Evolutionary conservation across 371 early-diverging fungal species (phyloP).

Genomic region (Mortierella sp.): DNA sequence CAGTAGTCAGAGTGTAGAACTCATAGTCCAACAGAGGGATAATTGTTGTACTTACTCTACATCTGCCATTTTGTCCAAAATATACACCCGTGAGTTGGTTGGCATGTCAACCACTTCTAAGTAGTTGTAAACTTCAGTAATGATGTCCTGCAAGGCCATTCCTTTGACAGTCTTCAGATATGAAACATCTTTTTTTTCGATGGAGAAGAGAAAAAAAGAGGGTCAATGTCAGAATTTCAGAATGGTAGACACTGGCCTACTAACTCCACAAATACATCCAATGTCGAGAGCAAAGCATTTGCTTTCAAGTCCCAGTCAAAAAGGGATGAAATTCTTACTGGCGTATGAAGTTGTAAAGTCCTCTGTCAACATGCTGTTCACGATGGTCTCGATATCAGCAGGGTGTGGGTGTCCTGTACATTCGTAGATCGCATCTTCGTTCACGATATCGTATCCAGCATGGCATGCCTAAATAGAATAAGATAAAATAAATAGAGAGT

Average conservation of each 20-base stretch:
- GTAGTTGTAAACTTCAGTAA: constrained; percentile 77
- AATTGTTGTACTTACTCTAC: constrained; percentile 85
- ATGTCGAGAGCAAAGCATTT: no score
- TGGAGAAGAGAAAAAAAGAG: background rate
- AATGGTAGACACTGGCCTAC: constrained; percentile 1
- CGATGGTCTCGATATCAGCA: constrained; percentile 82
- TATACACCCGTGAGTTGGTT: constrained; percentile 64
- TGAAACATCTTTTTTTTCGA: constrained; percentile 66
- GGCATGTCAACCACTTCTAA: constrained; percentile 77
- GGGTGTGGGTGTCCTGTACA: constrained; percentile 95
- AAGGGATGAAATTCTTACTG: constrained; percentile 56
- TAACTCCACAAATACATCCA: no score
- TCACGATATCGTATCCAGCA: constrained; percentile 83
- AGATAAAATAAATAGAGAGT: background rate
- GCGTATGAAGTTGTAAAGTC: constrained; percentile 81
- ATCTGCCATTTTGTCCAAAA: constrained; percentile 85
- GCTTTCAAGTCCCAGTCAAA: no score
- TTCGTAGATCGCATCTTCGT: constrained; percentile 83
- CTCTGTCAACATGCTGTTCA: constrained; percentile 82
- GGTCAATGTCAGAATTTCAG: no score
- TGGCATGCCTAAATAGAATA: constrained; percentile 73
- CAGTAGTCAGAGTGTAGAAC: no score
- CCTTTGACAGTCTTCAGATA: constrained; percentile 85
- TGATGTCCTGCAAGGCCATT: constrained; percentile 89
- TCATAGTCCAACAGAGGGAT: no score